phyloP scores from a whole-genome alignment of 2,329 filamentous ascomycete genomes.

The Stachybotrys echinatus region DNA sequence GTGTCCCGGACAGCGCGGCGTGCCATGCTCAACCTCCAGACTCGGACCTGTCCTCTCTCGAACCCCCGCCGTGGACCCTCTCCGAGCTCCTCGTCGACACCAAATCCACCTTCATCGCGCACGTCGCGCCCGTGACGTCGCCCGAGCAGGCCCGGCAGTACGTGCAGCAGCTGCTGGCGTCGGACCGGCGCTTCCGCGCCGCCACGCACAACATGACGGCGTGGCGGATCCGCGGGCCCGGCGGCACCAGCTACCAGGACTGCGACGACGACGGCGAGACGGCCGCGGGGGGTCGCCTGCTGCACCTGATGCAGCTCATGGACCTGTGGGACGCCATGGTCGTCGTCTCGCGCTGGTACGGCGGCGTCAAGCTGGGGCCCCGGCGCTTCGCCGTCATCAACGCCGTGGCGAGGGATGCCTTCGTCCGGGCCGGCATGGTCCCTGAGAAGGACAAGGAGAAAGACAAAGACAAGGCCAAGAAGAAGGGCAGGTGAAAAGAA shows the following conservation, averaged over 20 bases:
- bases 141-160: conserved; percentile 66
- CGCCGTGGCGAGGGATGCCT: conserved; percentile 73
- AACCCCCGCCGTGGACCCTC: conserved; percentile 60
- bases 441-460: conserved; percentile 42
- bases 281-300: conserved; percentile 76
- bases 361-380: conserved; percentile 82
- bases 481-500: conserved; percentile 16
- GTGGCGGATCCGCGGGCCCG: conserved; percentile 68
- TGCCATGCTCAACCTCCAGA: neutral
- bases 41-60: conserved; percentile 16
- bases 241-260: conserved; percentile 67
- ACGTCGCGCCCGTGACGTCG: conserved; percentile 64
- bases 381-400: conserved; percentile 91
- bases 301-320: conserved; percentile 93
- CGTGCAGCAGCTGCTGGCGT: conserved; percentile 70
- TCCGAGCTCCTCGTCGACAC: conserved; percentile 73
- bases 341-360: conserved; percentile 93
- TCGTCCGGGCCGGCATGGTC: conserved; percentile 71
- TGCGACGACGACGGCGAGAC: conserved; percentile 96
- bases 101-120: conserved; percentile 83
- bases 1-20: conserved; percentile 10
- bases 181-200: conserved; percentile 76
- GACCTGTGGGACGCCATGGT: conserved; percentile 90
- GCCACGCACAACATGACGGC: conserved; percentile 96
- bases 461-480: conserved; percentile 34